These are phyloP conservation scores for Hemisphaericaspora nanyangensis DNA, from an alignment of 805 yeast species.

Conservation along the genomic window DNA sequence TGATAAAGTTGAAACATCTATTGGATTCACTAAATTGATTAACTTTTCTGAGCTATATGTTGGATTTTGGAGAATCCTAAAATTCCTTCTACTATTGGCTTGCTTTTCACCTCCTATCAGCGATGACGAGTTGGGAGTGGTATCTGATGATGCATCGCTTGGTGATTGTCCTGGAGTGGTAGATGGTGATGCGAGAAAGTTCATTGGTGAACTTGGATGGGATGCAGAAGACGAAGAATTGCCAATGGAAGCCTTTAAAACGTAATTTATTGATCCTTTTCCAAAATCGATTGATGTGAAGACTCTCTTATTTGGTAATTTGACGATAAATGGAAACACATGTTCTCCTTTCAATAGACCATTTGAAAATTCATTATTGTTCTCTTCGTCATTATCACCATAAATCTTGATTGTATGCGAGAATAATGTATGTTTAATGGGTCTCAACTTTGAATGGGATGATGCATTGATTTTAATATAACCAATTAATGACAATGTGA, in stretches of 20 bases:
- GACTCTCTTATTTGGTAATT: constrained; percentile 69
- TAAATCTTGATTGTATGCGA: constrained; percentile 57
- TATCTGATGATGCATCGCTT: not conserved
- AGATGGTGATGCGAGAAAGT: constrained; percentile 1
- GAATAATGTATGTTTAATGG: constrained; percentile 50
- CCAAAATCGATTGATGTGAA: constrained; percentile 79
- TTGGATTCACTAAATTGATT: constrained; percentile 64
- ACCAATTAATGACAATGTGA: constrained; percentile 55
- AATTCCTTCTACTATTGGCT: constrained; percentile 13
- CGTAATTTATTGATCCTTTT: constrained; percentile 74
- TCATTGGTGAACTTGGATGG: not conserved
- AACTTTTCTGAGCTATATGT: constrained; percentile 50
- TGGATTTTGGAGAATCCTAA: constrained; percentile 23
- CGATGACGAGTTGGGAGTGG: constrained; percentile 6
- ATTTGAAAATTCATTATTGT: constrained; percentile 24
- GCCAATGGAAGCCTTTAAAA: constrained; percentile 49
- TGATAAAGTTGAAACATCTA: constrained; percentile 66
- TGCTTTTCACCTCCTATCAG: constrained; percentile 13
- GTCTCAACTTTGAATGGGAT: constrained; percentile 51
- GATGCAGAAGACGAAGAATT: constrained; percentile 12
- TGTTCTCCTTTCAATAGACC: constrained; percentile 82
- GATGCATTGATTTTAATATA: constrained; percentile 51
- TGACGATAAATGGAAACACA: constrained; percentile 79
- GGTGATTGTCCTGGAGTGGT: constrained; percentile 4
- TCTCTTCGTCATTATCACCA: constrained; percentile 34